phyloP scores from a whole-genome alignment of 192 early-diverging fungal genomes.

The Backusella morwellensis region DNA sequence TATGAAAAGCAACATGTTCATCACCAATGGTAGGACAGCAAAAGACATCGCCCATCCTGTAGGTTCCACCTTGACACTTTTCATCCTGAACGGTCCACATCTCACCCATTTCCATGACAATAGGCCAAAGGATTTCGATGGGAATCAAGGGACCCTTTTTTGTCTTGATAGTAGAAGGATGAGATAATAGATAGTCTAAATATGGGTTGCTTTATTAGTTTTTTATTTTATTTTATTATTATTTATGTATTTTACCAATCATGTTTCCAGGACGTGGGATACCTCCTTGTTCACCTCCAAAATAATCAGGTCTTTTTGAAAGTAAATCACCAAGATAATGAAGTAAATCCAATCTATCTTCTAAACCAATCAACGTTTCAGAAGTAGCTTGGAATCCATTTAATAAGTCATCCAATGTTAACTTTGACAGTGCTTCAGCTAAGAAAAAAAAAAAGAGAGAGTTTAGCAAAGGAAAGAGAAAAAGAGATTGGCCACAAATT shows the following conservation, averaged over 20 bases:
- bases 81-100: slow-evolving; percentile 78
- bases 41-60: slow-evolving; percentile 38
- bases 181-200: slow-evolving; percentile 61
- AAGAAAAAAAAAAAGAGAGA: not conserved
- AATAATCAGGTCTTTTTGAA: slow-evolving; percentile 53
- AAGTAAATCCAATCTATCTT: slow-evolving; percentile 72
- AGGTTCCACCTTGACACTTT: slow-evolving; percentile 69
- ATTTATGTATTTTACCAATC: slow-evolving; percentile 42
- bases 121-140: slow-evolving; percentile 75
- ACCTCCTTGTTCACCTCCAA: slow-evolving; percentile 37
- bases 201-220: not conserved
- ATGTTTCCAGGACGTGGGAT: slow-evolving; percentile 82
- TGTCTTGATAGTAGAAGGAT: slow-evolving; percentile 46
- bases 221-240: not conserved
- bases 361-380: slow-evolving; percentile 70
- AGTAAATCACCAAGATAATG: slow-evolving; percentile 65
- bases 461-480: not conserved
- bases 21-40: slow-evolving; percentile 24
- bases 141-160: slow-evolving; percentile 40
- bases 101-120: slow-evolving; percentile 73
- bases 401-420: slow-evolving; percentile 51
- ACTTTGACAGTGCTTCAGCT: slow-evolving; percentile 51
- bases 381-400: slow-evolving; percentile 72
- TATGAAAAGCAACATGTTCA: slow-evolving; percentile 80
- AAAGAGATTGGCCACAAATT: not conserved